phyloP scores from a whole-genome alignment of 2,329 filamentous ascomycete species.

The Pseudogymnoascus sp. region DNA sequence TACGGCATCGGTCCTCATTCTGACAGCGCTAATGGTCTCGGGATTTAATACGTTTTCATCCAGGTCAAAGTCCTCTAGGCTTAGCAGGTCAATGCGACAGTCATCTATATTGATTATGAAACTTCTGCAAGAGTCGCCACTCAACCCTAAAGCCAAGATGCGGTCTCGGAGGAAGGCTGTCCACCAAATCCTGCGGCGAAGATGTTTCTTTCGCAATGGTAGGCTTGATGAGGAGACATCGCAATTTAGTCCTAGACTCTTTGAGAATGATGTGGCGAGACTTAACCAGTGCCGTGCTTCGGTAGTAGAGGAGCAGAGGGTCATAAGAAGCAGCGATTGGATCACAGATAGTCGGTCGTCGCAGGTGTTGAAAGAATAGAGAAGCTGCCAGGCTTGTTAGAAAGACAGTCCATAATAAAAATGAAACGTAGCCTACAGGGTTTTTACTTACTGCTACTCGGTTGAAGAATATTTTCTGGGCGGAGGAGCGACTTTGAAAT shows the following conservation, averaged over 20 bases:
- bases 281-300: neutral
- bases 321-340: slow-evolving; percentile 23
- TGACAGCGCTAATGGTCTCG: slow-evolving; percentile 13
- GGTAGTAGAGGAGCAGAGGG: slow-evolving; percentile 9
- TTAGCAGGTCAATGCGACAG: slow-evolving; percentile 15
- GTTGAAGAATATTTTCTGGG: slow-evolving; percentile 19
- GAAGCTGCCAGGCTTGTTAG: slow-evolving; percentile 14
- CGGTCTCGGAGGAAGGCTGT: neutral
- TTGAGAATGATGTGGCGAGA: neutral
- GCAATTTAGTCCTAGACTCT: neutral
- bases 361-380: slow-evolving; percentile 23
- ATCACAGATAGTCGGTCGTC: slow-evolving; percentile 19
- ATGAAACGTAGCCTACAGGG: neutral
- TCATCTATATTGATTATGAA: slow-evolving; percentile 15
- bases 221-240: neutral
- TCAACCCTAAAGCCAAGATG: neutral
- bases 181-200: neutral
- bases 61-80: slow-evolving; percentile 18
- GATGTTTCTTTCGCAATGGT: neutral
- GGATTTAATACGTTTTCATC: neutral
- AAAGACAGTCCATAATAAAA: neutral
- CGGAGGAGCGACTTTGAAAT: slow-evolving; percentile 16
- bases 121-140: neutral
- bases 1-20: slow-evolving; percentile 4
- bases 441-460: slow-evolving; percentile 18